Evolutionary conservation across 306 rosid genomes (phyloP).

Genomic region (Senna siamea): DNA sequence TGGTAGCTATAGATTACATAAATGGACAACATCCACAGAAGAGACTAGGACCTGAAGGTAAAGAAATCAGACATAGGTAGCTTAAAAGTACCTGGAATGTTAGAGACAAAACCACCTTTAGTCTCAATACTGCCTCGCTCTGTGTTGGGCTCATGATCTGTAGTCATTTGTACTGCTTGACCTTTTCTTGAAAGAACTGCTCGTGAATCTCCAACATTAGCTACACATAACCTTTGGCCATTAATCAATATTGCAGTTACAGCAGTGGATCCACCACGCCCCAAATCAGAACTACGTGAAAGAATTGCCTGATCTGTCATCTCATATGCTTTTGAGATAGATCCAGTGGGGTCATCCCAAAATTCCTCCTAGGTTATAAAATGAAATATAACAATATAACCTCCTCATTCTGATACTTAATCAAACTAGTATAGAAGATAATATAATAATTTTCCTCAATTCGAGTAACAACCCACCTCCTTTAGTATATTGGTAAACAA

Average conservation of each 20-base stretch:
- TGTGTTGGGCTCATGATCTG: constrained; percentile 83
- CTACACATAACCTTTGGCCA: constrained; percentile 64
- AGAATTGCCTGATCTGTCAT: constrained; percentile 87
- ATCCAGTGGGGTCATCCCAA: constrained; percentile 71
- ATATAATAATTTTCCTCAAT: too few species aligned
- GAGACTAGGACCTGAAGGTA: not conserved
- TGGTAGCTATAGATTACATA: not conserved
- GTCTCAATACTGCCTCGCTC: constrained; percentile 80
- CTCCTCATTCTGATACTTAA: constrained; percentile 8
- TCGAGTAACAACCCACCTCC: constrained; percentile 59
- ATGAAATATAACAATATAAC: constrained; percentile 34
- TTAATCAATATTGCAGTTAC: constrained; percentile 85
- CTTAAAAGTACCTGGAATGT: constrained; percentile 76
- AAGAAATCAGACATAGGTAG: not conserved
- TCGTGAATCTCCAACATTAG: constrained; percentile 92
- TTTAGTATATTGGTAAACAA: constrained; percentile 73
- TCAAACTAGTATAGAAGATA: constrained; percentile 27
- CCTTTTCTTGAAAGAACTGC: constrained; percentile 84
- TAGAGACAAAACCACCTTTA: constrained; percentile 94
- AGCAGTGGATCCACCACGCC: constrained; percentile 93
- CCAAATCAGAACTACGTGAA: constrained; percentile 86
- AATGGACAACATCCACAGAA: not conserved
- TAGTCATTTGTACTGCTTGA: constrained; percentile 80
- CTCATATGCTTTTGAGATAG: constrained; percentile 84
- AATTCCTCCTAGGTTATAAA: constrained; percentile 67